phyloP scores from a whole-genome alignment of 140 eudicot genomes.

The Ambrosia hybrid region DNA sequence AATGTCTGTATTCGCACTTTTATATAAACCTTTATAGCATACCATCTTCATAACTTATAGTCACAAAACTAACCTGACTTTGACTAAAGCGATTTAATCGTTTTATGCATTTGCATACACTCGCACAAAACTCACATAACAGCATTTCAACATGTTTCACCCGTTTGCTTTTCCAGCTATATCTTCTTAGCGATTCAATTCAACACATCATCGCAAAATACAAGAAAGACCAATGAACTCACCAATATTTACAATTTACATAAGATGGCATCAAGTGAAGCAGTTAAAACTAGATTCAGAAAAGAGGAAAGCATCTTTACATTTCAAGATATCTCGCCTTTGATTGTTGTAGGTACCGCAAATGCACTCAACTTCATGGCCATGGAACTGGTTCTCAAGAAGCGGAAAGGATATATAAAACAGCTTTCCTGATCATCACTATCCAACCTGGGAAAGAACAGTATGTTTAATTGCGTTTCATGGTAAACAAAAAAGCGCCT shows the following conservation, averaged over 20 bases:
- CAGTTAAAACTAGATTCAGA: slow-evolving; percentile 14
- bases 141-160: no score
- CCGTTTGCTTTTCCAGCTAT: no score
- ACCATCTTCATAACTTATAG: no score
- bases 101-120: no score
- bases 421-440: background rate
- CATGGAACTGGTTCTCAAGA: slow-evolving; percentile 5
- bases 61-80: no score
- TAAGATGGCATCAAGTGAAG: slow-evolving; percentile 29
- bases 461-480: background rate
- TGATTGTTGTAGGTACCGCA: slow-evolving; percentile 16
- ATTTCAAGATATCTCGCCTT: slow-evolving; percentile 15
- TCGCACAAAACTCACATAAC: no score
- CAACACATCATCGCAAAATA: background rate
- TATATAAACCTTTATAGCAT: no score
- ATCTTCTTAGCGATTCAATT: background rate
- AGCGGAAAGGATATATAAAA: no score
- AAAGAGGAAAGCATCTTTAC: slow-evolving; percentile 13
- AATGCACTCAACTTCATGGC: slow-evolving; percentile 25
- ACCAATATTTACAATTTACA: slow-evolving; percentile 39
- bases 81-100: no score
- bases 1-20: no score
- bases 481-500: background rate
- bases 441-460: slow-evolving; percentile 23
- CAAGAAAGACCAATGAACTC: slow-evolving; percentile 28